phyloP scores from a whole-genome alignment of 768 basidiomycete genomes.

The Auricularia sp. region DNA sequence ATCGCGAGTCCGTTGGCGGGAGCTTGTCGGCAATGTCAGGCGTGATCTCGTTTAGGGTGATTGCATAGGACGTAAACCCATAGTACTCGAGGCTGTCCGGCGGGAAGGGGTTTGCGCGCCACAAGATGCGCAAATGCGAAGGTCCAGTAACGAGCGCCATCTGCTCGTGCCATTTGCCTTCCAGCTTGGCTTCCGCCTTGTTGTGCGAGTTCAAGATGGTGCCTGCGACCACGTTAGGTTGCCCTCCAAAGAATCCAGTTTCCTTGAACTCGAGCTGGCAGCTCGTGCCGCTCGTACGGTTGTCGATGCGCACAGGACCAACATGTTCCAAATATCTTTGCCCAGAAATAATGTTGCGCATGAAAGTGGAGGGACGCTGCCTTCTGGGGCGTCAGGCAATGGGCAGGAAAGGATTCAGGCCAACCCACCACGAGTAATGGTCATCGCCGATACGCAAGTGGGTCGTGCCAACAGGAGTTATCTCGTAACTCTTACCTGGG shows the following conservation, averaged over 20 bases:
- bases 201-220: constrained; percentile 45
- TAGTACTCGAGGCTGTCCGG: constrained; percentile 63
- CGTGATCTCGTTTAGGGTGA: constrained; percentile 75
- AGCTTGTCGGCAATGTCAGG: constrained; percentile 51
- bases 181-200: constrained; percentile 49
- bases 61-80: constrained; percentile 72
- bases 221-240: constrained; percentile 58
- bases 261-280: constrained; percentile 82
- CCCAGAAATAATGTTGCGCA: constrained; percentile 83
- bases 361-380: constrained; percentile 81
- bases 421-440: constrained; percentile 57
- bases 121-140: constrained; percentile 63
- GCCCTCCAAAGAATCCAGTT: constrained; percentile 72
- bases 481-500: constrained; percentile 63
- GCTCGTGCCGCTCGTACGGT: constrained; percentile 40
- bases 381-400: constrained; percentile 26
- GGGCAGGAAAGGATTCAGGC: not conserved
- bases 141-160: constrained; percentile 59
- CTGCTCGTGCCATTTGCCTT: constrained; percentile 86
- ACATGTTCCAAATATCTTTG: constrained; percentile 84
- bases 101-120: constrained; percentile 68
- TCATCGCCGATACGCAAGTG: constrained; percentile 59
- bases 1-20: constrained; percentile 74
- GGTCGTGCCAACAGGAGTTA: constrained; percentile 69
- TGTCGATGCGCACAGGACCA: constrained; percentile 69